phyloP scores from a whole-genome alignment of 192 early-diverging fungal species.

The Backusella westeae region DNA sequence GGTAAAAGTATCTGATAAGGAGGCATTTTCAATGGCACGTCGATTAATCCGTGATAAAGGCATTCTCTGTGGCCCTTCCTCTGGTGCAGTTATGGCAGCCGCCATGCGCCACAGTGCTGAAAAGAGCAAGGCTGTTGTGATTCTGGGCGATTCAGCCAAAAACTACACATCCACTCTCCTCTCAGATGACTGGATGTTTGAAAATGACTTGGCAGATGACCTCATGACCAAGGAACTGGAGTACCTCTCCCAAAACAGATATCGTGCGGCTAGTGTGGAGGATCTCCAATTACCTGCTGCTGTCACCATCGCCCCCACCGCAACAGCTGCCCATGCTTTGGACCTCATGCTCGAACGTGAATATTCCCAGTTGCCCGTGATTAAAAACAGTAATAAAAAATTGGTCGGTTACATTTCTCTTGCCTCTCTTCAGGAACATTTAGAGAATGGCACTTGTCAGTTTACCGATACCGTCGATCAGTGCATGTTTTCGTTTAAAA shows the following conservation, averaged over 20 bases:
- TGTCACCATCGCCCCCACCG: slow-evolving; percentile 59
- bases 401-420: slow-evolving; percentile 78
- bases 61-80: slow-evolving; percentile 58
- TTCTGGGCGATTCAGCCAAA: slow-evolving; percentile 67
- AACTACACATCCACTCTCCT: slow-evolving; percentile 70
- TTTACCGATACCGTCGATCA: slow-evolving; percentile 48
- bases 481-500: slow-evolving; percentile 69
- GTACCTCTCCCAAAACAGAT: slow-evolving; percentile 61
- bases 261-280: slow-evolving; percentile 78
- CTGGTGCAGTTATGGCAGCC: slow-evolving; percentile 65
- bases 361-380: slow-evolving; percentile 86
- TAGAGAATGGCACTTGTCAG: slow-evolving; percentile 51
- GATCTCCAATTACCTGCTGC: slow-evolving; percentile 83
- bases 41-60: slow-evolving; percentile 62
- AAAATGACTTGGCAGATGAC: slow-evolving; percentile 71
- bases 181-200: slow-evolving; percentile 77
- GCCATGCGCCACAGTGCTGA: slow-evolving; percentile 43
- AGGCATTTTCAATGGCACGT: slow-evolving; percentile 68
- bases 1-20: slow-evolving; percentile 66
- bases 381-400: slow-evolving; percentile 57
- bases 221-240: slow-evolving; percentile 53
- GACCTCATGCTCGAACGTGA: slow-evolving; percentile 79
- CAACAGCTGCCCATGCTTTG: slow-evolving; percentile 59
- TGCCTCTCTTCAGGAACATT: slow-evolving; percentile 52
- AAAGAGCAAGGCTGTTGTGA: slow-evolving; percentile 46